Percentiles rank a stretch among this genome's conserved stretches.
These are phyloP conservation scores for Suillus subaureus DNA, from an alignment of 768 basidiomycete genomes.

Conservation along the genomic window DNA sequence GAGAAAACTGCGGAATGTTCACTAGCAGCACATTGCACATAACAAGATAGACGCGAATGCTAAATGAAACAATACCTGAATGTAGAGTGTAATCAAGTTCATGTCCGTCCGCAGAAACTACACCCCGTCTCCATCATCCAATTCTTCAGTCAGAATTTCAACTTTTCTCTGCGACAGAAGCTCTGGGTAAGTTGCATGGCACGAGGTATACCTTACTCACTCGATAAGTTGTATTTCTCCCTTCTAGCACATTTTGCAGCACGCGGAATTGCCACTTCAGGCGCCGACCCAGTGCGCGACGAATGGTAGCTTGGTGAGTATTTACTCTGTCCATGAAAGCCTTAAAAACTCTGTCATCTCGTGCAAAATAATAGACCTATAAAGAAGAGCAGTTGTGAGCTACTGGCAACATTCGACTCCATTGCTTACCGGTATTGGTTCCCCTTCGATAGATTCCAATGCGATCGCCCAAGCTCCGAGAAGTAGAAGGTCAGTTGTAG, in stretches of 20 bases:
- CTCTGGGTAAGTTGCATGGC: conserved; percentile 12
- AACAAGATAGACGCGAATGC: conserved; percentile 8
- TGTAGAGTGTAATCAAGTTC: background rate
- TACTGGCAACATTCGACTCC: conserved; percentile 4
- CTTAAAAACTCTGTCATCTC: conserved; percentile 85
- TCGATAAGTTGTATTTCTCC: conserved; percentile 64
- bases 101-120: conserved; percentile 25
- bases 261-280: conserved; percentile 73
- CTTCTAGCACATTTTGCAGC: conserved; percentile 64
- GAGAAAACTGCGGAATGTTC: conserved; percentile 9
- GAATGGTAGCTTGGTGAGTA: conserved; percentile 46
- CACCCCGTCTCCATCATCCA: conserved; percentile 65
- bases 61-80: conserved; percentile 12
- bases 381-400: background rate
- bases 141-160: conserved; percentile 56
- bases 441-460: conserved; percentile 57
- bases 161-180: conserved; percentile 54
- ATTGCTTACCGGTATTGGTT: conserved; percentile 69
- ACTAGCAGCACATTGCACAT: background rate
- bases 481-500: conserved; percentile 80
- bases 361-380: conserved; percentile 86
- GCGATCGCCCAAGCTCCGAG: conserved; percentile 80
- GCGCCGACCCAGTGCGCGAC: conserved; percentile 51
- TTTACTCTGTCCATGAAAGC: conserved; percentile 53
- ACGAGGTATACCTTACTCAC: conserved; percentile 40